Percentiles rank a stretch among this genome's conserved stretches.
phyloP scores from a whole-genome alignment of 1,284 basidiomycete species.

The Cutaneotrichosporon cyanovorans region DNA sequence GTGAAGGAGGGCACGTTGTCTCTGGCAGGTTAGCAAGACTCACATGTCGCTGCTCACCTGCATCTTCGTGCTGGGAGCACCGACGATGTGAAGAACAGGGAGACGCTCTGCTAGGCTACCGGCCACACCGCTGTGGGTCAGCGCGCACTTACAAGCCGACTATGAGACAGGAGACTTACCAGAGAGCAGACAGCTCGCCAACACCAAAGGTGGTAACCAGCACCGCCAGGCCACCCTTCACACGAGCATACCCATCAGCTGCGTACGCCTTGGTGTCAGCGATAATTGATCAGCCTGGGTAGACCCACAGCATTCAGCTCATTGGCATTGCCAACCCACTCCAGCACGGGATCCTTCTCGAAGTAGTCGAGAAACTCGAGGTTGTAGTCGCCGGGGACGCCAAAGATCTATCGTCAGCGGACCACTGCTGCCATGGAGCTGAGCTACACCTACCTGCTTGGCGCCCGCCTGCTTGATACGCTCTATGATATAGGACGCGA shows the following conservation, averaged over 20 bases:
- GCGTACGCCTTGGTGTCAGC: constrained; percentile 56
- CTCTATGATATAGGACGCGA: constrained; percentile 56
- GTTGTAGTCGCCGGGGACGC: constrained; percentile 89
- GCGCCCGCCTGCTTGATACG: constrained; percentile 52
- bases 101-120: constrained; percentile 68
- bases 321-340: constrained; percentile 90
- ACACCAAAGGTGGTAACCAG: constrained; percentile 75
- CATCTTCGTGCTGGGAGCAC: constrained; percentile 57
- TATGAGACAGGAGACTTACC: background rate
- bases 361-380: constrained; percentile 68
- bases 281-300: background rate
- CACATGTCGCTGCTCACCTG: constrained; percentile 18
- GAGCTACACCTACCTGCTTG: constrained; percentile 17
- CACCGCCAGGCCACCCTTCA: constrained; percentile 68
- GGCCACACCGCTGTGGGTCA: constrained; percentile 45
- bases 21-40: constrained; percentile 9
- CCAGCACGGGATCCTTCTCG: constrained; percentile 67
- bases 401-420: constrained; percentile 55
- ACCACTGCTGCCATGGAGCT: no score
- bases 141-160: background rate
- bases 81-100: constrained; percentile 85
- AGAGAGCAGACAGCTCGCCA: constrained; percentile 72
- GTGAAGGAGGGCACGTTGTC: constrained; percentile 59
- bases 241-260: constrained; percentile 88
- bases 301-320: constrained; percentile 61